Percentiles rank a stretch among this genome's conserved stretches.
These are phyloP conservation scores for Penicilliopsis zonata DNA, from an alignment of 495 filamentous ascomycete genomes.

Conservation along the genomic window DNA sequence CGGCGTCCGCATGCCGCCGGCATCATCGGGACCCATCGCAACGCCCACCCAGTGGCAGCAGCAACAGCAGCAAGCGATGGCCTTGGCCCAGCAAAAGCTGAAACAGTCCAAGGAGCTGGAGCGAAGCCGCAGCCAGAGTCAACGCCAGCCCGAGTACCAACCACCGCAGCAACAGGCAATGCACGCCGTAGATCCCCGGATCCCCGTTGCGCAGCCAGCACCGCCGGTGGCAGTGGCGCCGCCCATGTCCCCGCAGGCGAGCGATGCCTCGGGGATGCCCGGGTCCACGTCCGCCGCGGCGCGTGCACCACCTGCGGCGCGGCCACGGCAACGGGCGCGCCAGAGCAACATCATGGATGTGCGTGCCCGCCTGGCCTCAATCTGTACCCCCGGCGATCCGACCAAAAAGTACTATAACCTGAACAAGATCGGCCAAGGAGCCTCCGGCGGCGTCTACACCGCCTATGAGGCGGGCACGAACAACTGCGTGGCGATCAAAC, in stretches of 20 bases:
- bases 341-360: constrained; percentile 74
- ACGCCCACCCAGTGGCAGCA: constrained; percentile 61
- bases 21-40: constrained; percentile 16
- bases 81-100: constrained; percentile 64
- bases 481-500: constrained; percentile 91
- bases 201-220: constrained; percentile 8
- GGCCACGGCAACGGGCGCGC: constrained; percentile 64
- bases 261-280: too few relatives aligned
- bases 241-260: constrained; percentile 26
- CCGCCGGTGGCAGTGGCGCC: constrained; percentile 10
- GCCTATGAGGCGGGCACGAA: constrained; percentile 77
- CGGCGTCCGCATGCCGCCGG: constrained; percentile 18
- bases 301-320: constrained; percentile 45
- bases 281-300: constrained; percentile 47
- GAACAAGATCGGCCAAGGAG: constrained; percentile 94
- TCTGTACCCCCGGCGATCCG: constrained; percentile 83
- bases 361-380: constrained; percentile 65
- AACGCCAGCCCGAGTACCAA: too few relatives aligned
- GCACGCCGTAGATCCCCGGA: too few relatives aligned
- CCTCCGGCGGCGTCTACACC: constrained; percentile 90
- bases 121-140: constrained; percentile 58
- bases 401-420: constrained; percentile 75
- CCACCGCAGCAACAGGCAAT: constrained; percentile 20
- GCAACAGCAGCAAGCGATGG: constrained; percentile 73
- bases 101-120: constrained; percentile 41